These are phyloP conservation scores for Leishmania turanica DNA, from an alignment of 208 protist species.

Conservation along the genomic window DNA sequence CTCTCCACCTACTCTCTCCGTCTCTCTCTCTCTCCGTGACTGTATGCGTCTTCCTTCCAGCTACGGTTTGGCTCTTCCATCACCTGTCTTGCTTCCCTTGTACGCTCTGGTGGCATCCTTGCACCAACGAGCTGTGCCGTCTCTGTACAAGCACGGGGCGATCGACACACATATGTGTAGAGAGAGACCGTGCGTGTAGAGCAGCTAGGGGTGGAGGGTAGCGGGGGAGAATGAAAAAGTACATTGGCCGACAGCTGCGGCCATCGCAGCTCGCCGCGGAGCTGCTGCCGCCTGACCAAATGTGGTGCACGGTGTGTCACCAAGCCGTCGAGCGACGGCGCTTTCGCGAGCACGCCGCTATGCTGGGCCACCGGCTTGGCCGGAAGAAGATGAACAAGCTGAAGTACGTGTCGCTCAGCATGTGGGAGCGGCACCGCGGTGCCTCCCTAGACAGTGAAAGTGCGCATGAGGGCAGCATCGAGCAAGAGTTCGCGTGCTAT, in stretches of 20 bases:
- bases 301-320: constrained; percentile 86
- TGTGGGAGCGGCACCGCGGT: constrained; percentile 80
- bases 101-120: neutral
- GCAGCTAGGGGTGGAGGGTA: neutral
- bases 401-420: constrained; percentile 67
- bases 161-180: neutral
- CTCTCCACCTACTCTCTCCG: neutral
- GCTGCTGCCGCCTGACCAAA: constrained; percentile 67
- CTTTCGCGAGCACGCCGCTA: constrained; percentile 44
- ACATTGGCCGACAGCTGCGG: constrained; percentile 74
- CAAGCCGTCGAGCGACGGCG: constrained; percentile 50
- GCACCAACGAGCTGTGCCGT: neutral
- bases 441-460: constrained; percentile 71
- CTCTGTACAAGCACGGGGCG: neutral
- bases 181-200: neutral
- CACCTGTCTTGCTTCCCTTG: neutral
- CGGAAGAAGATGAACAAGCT: constrained; percentile 68
- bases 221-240: constrained; percentile 44
- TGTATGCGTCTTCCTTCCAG: neutral
- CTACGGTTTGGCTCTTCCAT: neutral
- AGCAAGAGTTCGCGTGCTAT: constrained; percentile 66
- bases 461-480: constrained; percentile 46
- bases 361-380: constrained; percentile 55
- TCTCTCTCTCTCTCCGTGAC: neutral
- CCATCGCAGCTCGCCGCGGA: constrained; percentile 76